These are phyloP conservation scores for Solanum hybrid DNA, from an alignment of 305 asterid species.

Conservation along the genomic window DNA sequence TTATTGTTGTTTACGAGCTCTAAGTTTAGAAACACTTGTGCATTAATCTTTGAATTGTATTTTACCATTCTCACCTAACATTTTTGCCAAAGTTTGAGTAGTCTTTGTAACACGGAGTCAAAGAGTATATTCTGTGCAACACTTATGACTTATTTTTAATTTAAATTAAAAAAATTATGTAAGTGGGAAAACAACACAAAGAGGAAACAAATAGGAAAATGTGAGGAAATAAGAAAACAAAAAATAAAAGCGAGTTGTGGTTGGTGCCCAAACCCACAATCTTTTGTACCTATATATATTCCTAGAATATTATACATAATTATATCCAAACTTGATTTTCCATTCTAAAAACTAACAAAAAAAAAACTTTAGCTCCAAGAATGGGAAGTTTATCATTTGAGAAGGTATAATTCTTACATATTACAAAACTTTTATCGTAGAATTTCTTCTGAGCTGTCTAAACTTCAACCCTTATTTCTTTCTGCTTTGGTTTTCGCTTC, in stretches of 20 bases:
- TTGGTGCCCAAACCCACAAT: slow-evolving; percentile 3
- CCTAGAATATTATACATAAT: neutral
- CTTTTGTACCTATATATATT: neutral
- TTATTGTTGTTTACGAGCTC: neutral
- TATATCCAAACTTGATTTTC: neutral
- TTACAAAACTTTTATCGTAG: neutral
- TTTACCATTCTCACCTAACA: neutral
- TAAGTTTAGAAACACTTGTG: neutral
- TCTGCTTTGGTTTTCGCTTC: neutral
- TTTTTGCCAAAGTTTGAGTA: neutral
- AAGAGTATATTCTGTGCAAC: neutral
- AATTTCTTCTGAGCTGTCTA: neutral
- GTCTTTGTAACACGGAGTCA: neutral
- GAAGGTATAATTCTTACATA: neutral
- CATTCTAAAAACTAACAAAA: neutral
- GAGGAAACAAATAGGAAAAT: neutral
- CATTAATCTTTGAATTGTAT: neutral
- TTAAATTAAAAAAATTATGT: neutral
- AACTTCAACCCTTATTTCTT: neutral
- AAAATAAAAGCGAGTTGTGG: neutral
- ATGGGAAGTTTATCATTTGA: slow-evolving; percentile 4
- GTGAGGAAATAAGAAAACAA: neutral
- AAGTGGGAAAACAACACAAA: neutral
- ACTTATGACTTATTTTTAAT: neutral
- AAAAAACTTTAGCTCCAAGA: neutral